Conservation (phyloP, 1,139 yeast species). For the Candida frijolesensis region DNA sequence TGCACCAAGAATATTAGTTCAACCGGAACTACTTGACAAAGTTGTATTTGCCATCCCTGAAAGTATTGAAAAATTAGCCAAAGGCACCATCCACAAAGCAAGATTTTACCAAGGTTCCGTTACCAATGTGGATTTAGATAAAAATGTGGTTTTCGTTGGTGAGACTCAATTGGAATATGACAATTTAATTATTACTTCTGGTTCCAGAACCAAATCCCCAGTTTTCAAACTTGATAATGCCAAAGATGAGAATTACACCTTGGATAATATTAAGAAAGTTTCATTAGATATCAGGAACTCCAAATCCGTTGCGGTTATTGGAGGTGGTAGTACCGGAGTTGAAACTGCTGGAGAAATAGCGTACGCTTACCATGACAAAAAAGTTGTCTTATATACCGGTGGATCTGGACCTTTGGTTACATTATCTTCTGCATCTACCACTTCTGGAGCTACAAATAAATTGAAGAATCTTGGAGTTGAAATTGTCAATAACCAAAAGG, state of each 20-base stretch:
- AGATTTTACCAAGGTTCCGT: slow-evolving; percentile 26
- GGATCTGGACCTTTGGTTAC: slow-evolving; percentile 24
- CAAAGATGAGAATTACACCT: slow-evolving; percentile 18
- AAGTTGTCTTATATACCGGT: slow-evolving; percentile 33
- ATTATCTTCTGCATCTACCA: slow-evolving; percentile 18
- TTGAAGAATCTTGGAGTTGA: slow-evolving; percentile 27
- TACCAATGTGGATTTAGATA: slow-evolving; percentile 24
- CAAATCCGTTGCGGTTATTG: slow-evolving; percentile 33
- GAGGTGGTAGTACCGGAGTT: slow-evolving; percentile 47
- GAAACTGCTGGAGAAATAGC: slow-evolving; percentile 42
- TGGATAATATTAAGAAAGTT: slow-evolving; percentile 19
- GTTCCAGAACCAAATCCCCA: slow-evolving; percentile 24
- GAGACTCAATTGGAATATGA: slow-evolving; percentile 24
- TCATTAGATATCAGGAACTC: slow-evolving; percentile 21
- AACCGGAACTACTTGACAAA: slow-evolving; percentile 23
- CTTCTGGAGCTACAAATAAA: slow-evolving; percentile 19
- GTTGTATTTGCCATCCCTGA: slow-evolving; percentile 22
- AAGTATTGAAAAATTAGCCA: slow-evolving; percentile 17
- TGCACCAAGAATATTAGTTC: slow-evolving; percentile 35
- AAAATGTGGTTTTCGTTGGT: slow-evolving; percentile 12
- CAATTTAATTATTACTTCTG: slow-evolving; percentile 36
- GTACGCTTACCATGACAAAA: slow-evolving; percentile 19
- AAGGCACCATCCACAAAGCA: slow-evolving; percentile 16
- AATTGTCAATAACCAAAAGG: slow-evolving; percentile 25
- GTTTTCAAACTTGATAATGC: slow-evolving; percentile 28